These are phyloP conservation scores for Zygotorulaspora sp. DNA, from an alignment of 805 yeast species.

Conservation along the genomic window DNA sequence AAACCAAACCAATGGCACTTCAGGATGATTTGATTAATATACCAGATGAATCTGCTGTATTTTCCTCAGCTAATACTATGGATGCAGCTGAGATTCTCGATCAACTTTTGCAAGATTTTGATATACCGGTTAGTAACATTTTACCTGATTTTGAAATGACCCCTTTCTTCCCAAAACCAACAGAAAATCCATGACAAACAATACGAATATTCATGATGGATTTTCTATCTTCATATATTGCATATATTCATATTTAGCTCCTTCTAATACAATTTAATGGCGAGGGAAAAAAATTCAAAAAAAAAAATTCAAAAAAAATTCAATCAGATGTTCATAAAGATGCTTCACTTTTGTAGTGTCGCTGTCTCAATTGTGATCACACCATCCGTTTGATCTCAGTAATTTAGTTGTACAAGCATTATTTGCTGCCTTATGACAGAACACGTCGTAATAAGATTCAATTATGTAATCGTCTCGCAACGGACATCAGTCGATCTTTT, in stretches of 20 bases:
- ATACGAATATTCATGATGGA: too few species aligned
- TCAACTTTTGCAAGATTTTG: constrained; percentile 10
- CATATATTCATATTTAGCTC: too few species aligned
- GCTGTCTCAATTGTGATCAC: neutral
- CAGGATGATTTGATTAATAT: neutral
- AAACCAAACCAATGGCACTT: neutral
- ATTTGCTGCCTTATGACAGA: neutral
- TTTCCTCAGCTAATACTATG: neutral
- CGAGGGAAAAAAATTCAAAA: too few species aligned
- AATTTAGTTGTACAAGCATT: neutral
- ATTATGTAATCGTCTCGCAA: neutral
- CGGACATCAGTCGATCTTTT: neutral
- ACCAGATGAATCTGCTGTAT: neutral
- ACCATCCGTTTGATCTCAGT: neutral
- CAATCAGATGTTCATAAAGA: neutral
- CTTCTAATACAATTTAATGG: too few species aligned
- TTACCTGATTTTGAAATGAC: constrained; percentile 13
- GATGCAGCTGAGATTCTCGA: constrained; percentile 8
- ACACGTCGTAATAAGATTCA: neutral
- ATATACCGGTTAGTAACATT: constrained; percentile 10
- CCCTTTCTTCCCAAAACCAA: constrained; percentile 8
- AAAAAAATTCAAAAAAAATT: too few species aligned
- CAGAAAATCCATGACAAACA: neutral
- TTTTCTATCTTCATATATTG: neutral
- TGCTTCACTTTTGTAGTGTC: neutral